Conservation (phyloP, 805 yeast species). For the Wickerhamomyces ciferrii region DNA sequence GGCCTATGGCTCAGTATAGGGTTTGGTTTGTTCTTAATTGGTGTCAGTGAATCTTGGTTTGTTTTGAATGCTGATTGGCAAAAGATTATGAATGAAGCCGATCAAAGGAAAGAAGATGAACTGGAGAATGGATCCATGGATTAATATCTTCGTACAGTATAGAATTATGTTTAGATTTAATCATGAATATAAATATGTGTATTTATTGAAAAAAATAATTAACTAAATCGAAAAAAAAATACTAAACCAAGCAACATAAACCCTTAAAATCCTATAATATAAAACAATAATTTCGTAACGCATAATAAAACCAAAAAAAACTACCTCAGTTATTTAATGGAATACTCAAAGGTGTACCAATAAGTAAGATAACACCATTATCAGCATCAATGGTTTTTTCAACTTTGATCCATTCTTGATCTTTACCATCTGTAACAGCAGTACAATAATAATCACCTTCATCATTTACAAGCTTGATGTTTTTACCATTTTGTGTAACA, state of each 20-base stretch:
- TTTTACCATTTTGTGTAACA: constrained; percentile 28
- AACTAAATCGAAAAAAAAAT: too few species aligned
- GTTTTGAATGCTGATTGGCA: constrained; percentile 47
- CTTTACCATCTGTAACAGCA: constrained; percentile 22
- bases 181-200: too few species aligned
- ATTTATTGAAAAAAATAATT: too few species aligned
- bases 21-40: constrained; percentile 39
- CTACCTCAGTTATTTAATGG: neutral
- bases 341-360: constrained; percentile 22
- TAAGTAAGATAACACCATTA: constrained; percentile 41
- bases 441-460: constrained; percentile 30
- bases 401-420: constrained; percentile 31
- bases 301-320: neutral
- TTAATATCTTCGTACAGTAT: too few species aligned
- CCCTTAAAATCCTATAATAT: neutral
- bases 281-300: neutral
- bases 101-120: constrained; percentile 29
- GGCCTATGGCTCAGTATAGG: constrained; percentile 77
- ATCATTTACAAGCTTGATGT: constrained; percentile 30
- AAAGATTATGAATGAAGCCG: constrained; percentile 35
- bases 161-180: too few species aligned
- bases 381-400: constrained; percentile 29
- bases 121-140: constrained; percentile 4
- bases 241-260: neutral
- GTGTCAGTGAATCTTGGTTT: constrained; percentile 36